These are phyloP conservation scores for Arthrobotrys megalospora DNA, from an alignment of 2,329 filamentous ascomycete genomes.

Conservation along the genomic window DNA sequence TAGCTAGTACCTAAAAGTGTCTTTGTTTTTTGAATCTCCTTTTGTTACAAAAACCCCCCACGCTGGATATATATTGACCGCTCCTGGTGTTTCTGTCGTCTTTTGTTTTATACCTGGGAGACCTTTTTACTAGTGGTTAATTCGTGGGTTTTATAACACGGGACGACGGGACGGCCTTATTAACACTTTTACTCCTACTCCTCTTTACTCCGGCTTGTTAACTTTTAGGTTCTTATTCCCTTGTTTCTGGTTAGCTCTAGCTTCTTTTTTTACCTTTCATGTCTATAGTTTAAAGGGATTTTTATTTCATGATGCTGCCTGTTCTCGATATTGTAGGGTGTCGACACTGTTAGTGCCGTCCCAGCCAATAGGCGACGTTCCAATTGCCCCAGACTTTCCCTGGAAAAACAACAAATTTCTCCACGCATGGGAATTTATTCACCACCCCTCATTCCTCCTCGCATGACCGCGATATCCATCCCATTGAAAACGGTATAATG, in stretches of 20 bases:
- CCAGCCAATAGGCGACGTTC: constrained; percentile 30
- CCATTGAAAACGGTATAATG: constrained; percentile 19
- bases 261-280: constrained; percentile 25
- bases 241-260: not conserved
- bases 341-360: not conserved
- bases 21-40: constrained; percentile 31
- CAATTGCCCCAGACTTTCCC: constrained; percentile 21
- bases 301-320: constrained; percentile 8
- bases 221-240: not conserved
- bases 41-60: constrained; percentile 1
- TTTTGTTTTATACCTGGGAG: constrained; percentile 14
- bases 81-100: constrained; percentile 24
- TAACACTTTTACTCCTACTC: constrained; percentile 4
- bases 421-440: not conserved
- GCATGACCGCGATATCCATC: not conserved
- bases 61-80: constrained; percentile 43
- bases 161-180: constrained; percentile 34
- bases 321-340: not conserved
- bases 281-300: constrained; percentile 46
- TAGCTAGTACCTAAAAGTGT: constrained; percentile 33
- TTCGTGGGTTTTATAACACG: not conserved
- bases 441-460: not conserved
- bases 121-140: constrained; percentile 6
- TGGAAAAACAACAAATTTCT: constrained; percentile 29
- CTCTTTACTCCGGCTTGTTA: not conserved